Evolutionary conservation across 2,329 filamentous ascomycete genomes (phyloP).

Genomic region (Ophiostoma sp.): DNA sequence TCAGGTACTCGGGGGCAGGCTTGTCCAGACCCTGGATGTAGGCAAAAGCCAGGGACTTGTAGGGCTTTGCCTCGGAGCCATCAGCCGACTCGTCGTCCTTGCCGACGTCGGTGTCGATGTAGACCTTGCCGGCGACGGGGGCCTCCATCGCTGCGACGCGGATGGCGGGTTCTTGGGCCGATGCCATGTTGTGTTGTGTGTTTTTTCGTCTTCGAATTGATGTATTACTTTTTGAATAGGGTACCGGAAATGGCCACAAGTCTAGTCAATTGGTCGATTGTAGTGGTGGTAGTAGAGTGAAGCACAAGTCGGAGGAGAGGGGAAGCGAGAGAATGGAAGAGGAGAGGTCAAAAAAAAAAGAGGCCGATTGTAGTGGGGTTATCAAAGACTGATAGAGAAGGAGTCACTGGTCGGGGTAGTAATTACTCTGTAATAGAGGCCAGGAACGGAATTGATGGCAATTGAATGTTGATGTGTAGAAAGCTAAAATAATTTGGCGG

Average conservation of each 20-base stretch:
- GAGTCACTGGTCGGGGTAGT: not conserved
- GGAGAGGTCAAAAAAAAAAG: conserved; percentile 5
- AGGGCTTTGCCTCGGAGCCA: conserved; percentile 69
- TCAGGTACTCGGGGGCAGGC: conserved; percentile 58
- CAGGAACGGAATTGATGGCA: conserved; percentile 13
- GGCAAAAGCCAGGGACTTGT: conserved; percentile 74
- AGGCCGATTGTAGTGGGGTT: conserved; percentile 15
- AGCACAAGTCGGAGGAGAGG: not conserved
- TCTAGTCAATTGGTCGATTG: conserved; percentile 7
- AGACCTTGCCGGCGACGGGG: conserved; percentile 46
- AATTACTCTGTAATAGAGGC: not conserved
- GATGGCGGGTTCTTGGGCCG: conserved; percentile 45
- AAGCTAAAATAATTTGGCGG: conserved; percentile 9
- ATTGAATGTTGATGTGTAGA: not conserved
- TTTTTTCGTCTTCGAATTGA: not conserved
- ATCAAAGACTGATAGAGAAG: conserved; percentile 2
- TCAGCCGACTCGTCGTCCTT: conserved; percentile 61
- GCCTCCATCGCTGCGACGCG: conserved; percentile 38
- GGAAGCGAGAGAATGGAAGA: not conserved
- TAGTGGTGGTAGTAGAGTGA: not conserved
- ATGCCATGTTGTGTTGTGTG: conserved; percentile 19
- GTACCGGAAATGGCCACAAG: not conserved
- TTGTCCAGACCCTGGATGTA: conserved; percentile 64
- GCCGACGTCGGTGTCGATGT: conserved; percentile 77
- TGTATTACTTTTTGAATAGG: not conserved